Evolutionary conservation across 2,329 filamentous ascomycete genomes (phyloP).

Genomic region (Monosporascus sp.): DNA sequence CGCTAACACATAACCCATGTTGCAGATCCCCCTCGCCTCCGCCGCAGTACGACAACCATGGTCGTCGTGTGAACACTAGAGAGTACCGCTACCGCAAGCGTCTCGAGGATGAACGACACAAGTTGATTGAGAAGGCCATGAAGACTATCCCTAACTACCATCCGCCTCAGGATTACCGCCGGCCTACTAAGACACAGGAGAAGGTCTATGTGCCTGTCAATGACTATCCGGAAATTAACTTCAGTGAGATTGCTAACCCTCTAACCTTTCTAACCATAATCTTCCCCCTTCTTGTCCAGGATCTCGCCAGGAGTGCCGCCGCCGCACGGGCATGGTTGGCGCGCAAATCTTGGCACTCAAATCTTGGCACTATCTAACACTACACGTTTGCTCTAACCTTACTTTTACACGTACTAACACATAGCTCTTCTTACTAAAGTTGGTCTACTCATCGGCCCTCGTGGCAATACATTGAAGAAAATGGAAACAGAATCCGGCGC

Average conservation of each 20-base stretch:
- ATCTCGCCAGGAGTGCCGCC: slow-evolving; percentile 40
- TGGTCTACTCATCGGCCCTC: slow-evolving; percentile 98
- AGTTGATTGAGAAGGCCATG: slow-evolving; percentile 98
- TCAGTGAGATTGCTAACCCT: slow-evolving; percentile 99
- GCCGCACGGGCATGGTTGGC: slow-evolving; percentile 28
- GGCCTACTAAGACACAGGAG: slow-evolving; percentile 99
- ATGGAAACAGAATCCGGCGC: slow-evolving; percentile 97
- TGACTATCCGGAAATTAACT: slow-evolving; percentile 99
- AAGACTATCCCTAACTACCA: slow-evolving; percentile 99
- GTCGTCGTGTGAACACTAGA: slow-evolving; percentile 97
- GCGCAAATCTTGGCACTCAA: slow-evolving; percentile 24
- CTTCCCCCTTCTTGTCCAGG: slow-evolving; percentile 34
- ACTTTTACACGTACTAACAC: slow-evolving; percentile 71
- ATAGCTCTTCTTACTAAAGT: slow-evolving; percentile 86
- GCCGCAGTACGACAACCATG: slow-evolving; percentile 98
- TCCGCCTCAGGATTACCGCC: slow-evolving; percentile 95
- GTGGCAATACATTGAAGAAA: slow-evolving; percentile 99
- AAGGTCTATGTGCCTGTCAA: slow-evolving; percentile 99
- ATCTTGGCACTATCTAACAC: slow-evolving; percentile 30
- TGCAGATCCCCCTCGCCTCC: slow-evolving; percentile 86
- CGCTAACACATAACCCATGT: slow-evolving; percentile 12
- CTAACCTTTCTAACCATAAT: slow-evolving; percentile 68
- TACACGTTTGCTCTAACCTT: slow-evolving; percentile 31
- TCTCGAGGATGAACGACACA: slow-evolving; percentile 97
- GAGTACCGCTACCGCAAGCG: slow-evolving; percentile 98